Conservation (phyloP, 1,284 basidiomycete genomes). For the Fomitopsis betulina region DNA sequence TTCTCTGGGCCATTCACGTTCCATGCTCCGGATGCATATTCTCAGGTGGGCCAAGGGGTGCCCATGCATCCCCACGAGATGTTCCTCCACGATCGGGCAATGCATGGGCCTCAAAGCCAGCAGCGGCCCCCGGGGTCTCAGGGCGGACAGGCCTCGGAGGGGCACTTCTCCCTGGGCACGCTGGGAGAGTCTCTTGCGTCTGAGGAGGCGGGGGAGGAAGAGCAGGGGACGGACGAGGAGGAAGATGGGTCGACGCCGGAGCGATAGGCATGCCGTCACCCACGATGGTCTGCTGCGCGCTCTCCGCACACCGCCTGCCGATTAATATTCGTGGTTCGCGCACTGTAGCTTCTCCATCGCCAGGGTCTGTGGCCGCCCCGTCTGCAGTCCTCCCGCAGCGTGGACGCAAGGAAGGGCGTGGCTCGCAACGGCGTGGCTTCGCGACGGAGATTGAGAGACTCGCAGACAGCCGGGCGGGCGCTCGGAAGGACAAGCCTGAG, state of each 20-base stretch:
- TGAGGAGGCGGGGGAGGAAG: neutral
- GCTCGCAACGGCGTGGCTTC: neutral
- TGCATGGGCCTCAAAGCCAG: neutral
- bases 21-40: neutral
- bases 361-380: neutral
- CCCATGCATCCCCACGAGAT: neutral
- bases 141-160: neutral
- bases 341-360: no score
- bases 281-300: neutral
- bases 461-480: neutral
- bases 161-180: neutral
- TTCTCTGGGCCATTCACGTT: slow-evolving; percentile 6
- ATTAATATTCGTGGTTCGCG: neutral
- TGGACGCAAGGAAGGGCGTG: neutral
- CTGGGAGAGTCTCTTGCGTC: neutral
- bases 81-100: neutral
- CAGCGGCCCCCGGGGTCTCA: neutral
- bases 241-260: slow-evolving; percentile 1
- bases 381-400: neutral
- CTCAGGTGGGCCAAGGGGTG: neutral
- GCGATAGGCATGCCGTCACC: neutral
- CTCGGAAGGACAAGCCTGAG: neutral
- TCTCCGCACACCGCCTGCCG: no score
- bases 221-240: slow-evolving; percentile 2
- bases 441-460: neutral